These are phyloP conservation scores for Sphagnum tenellum DNA, from an alignment of 225 moss, liverwort and hornwort species.

Conservation along the genomic window DNA sequence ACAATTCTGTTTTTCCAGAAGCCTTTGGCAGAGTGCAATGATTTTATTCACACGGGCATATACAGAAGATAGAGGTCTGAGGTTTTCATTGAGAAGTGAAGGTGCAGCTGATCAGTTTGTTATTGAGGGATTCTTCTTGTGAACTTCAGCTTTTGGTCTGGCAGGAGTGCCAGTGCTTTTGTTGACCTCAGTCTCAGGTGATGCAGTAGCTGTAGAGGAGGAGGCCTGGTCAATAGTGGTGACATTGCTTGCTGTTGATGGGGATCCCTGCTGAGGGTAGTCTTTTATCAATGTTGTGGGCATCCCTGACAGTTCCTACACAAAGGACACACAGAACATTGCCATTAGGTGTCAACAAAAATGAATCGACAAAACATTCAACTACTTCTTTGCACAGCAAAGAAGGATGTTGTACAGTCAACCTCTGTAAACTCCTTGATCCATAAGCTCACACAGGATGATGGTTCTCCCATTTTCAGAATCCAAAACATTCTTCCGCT, in stretches of 20 bases:
- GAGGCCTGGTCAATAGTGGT: conserved; percentile 36
- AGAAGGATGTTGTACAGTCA: background rate
- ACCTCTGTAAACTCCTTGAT: background rate
- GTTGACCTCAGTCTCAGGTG: too few species aligned
- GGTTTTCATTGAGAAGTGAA: too few species aligned
- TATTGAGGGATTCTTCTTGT: too few species aligned
- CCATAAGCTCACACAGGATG: background rate
- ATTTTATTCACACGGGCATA: too few species aligned
- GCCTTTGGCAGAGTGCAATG: too few species aligned
- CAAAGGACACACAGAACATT: background rate
- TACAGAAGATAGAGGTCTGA: too few species aligned
- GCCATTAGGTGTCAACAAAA: conserved; percentile 3
- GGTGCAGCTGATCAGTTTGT: too few species aligned
- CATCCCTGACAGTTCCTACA: conserved; percentile 80
- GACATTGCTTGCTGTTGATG: conserved; percentile 28
- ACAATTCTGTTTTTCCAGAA: too few species aligned
- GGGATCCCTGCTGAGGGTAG: conserved; percentile 24
- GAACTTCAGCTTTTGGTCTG: too few species aligned
- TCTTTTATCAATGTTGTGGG: conserved; percentile 41
- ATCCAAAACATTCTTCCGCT: too few species aligned
- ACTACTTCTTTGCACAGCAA: conserved; percentile 2
- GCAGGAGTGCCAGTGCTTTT: too few species aligned
- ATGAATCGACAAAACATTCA: conserved; percentile 1
- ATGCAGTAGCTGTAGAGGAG: conserved; percentile 22
- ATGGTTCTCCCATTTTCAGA: background rate